Percentiles rank a stretch among this genome's conserved stretches.
These are phyloP conservation scores for Lachnellula hyalina DNA, from an alignment of 2,329 filamentous ascomycete genomes.

Conservation along the genomic window DNA sequence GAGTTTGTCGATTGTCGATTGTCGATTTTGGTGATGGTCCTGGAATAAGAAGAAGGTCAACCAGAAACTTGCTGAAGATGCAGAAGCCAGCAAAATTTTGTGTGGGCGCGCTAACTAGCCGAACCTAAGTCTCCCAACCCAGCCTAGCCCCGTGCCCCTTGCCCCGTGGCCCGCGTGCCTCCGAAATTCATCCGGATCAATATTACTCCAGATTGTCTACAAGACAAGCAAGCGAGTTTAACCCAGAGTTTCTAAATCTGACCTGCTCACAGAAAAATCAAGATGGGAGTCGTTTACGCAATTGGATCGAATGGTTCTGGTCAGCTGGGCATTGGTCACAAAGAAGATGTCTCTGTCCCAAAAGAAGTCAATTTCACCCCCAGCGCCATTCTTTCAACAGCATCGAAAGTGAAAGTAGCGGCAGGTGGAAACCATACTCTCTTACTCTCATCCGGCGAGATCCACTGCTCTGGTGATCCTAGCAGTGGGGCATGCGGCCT, in stretches of 20 bases:
- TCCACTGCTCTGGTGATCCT: slow-evolving; percentile 63
- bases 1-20: slow-evolving; percentile 39
- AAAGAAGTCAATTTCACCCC: slow-evolving; percentile 53
- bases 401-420: slow-evolving; percentile 27
- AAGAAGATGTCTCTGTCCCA: slow-evolving; percentile 64
- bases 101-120: background rate
- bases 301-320: slow-evolving; percentile 74
- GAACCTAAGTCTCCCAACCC: background rate
- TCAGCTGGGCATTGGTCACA: slow-evolving; percentile 67
- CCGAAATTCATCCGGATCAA: background rate
- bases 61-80: background rate
- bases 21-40: slow-evolving; percentile 11
- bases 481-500: slow-evolving; percentile 49
- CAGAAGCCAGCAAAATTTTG: background rate
- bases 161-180: background rate
- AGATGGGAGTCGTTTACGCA: slow-evolving; percentile 55
- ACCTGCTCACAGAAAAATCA: background rate
- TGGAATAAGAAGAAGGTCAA: background rate
- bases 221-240: background rate
- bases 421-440: slow-evolving; percentile 87
- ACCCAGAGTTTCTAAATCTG: background rate
- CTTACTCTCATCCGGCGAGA: slow-evolving; percentile 54
- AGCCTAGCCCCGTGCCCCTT: too few relatives aligned
- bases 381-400: slow-evolving; percentile 30
- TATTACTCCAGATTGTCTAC: background rate